Evolutionary conservation across 2,329 filamentous ascomycete genomes (phyloP), one percentile per base, ranked within the genome.

Genomic region (Piedraia hortae): DNA sequence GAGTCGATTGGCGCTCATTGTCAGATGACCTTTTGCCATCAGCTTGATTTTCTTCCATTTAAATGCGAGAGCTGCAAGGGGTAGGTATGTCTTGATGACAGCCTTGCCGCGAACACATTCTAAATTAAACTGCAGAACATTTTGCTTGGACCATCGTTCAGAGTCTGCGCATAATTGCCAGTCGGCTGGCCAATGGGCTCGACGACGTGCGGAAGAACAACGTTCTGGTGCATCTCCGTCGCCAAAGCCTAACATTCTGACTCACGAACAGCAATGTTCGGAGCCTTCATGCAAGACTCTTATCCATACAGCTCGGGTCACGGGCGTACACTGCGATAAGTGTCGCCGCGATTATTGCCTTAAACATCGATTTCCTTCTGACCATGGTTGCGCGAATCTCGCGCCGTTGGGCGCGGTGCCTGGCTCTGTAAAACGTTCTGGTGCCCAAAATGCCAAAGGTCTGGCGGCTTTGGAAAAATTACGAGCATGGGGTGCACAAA

Each of bases 1-100:
- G 69, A 74, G 36, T 61, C 80, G 12, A 70, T 93, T 35, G 85
- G 85, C 46, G 63, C 63, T 29, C 80, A 91, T 53, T 97, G 85
- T 59, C 66, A 91, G 45, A 69, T 73, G 48, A 55, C 70, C 32
- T 88, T 77, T 55, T 97, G 85, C 56, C 71, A 80, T 43, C 73
- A 85, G 42, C 72, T 93, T 28, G 85, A 93, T 48, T 93, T 97
- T 46, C 63, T 97, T 4, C 85, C 85, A 3, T 93, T 93, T 47
- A 60, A 66, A 40, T 97, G 85, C 51, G 74, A 88, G 43, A 85
- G 73, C 34, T 97, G 85, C 50, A 60, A 51, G 37, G 55, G 56
- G 49, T 54, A 37, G 18, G 40, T 33, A 7, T 21, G 26, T 21
- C 5, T 14, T 12, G 12, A 6, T 19, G 5, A 21, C 19, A 12